Evolutionary conservation across 768 basidiomycete species (phyloP), one percentile per base, ranked within the genome.

Genomic region (Clavulina sp.): DNA sequence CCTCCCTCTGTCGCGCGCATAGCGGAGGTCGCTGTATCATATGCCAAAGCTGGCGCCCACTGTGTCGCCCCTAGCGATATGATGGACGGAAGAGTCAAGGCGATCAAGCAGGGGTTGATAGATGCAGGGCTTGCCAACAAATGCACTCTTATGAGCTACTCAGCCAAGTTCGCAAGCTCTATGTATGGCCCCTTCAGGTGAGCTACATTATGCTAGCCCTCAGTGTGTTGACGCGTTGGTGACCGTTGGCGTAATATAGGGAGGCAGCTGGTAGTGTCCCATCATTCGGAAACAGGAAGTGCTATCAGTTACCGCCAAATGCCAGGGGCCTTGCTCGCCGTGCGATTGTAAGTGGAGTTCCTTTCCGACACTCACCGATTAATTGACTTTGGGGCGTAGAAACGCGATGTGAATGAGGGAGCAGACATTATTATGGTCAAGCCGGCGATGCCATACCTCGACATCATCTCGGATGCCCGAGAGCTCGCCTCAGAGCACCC

Each of bases 351-450:
- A 57, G 85, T 71, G 5, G 13, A 29, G 19, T 13, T 49, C 16
- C 3, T 28, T 51, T 19, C 38, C 7, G 32, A 26, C 54, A 23
- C 28, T 26, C 2, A 38, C 13, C 23, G 3, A 4, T 4, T 24
- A 23, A 43, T 38, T 54, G 51, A 43, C 52, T 38, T 38, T 38
- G 34, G 9, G 34, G 34, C 23, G 34, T 60, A 96, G 92, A 70
- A 78, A 72, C 84, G 95, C 33, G 95, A 99, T 64, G 72, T 75
- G 0, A 67, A 61, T 5, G 95, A 97, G 69, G 95, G 95, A 19
- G 95, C 95, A 18, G 95, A 99, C 62, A 86, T 99, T 60, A 79
- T 99, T 63, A 97, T 99, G 92, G 89, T 99, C 63, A 99, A 99
- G 63, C 95, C 95, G 19, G 75, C 89, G 0, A 66, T 97, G 54